Percentiles rank a stretch among this genome's conserved stretches.
phyloP scores from a whole-genome alignment of 2,329 filamentous ascomycete genomes.

The Penicillium sp. region DNA sequence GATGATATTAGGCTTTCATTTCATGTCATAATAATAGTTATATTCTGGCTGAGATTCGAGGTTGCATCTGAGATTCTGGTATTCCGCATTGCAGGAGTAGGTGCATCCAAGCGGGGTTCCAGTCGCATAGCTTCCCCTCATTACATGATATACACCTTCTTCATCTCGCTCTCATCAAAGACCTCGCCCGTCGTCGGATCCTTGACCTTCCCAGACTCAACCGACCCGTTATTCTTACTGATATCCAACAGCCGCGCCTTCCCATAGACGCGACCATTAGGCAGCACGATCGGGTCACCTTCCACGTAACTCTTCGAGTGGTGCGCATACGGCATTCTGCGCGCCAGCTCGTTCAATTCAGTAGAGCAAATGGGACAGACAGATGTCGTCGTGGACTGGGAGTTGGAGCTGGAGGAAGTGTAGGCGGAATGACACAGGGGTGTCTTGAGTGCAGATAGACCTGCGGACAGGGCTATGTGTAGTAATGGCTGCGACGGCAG shows the following conservation, averaged over 20 bases:
- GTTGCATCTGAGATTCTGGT: neutral
- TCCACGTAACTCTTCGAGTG: constrained; percentile 95
- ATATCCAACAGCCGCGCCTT: constrained; percentile 74
- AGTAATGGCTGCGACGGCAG: constrained; percentile 83
- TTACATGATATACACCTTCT: constrained; percentile 91
- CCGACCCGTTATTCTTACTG: constrained; percentile 74
- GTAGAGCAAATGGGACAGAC: constrained; percentile 96
- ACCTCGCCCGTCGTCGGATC: constrained; percentile 79
- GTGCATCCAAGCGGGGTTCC: neutral
- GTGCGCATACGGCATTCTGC: constrained; percentile 89
- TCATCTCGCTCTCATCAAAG: constrained; percentile 66
- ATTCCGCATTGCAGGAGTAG: neutral
- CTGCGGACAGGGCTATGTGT: constrained; percentile 87
- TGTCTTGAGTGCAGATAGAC: constrained; percentile 93
- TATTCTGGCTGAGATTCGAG: neutral
- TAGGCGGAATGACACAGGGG: constrained; percentile 82
- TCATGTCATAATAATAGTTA: neutral
- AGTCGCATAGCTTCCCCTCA: neutral
- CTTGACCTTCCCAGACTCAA: constrained; percentile 70
- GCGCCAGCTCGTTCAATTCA: constrained; percentile 89
- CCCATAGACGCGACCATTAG: constrained; percentile 86
- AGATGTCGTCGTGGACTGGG: constrained; percentile 66
- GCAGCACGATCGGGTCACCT: constrained; percentile 81
- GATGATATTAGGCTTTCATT: neutral
- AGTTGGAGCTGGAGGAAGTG: constrained; percentile 61